Conservation (phyloP, 1,284 basidiomycete genomes). For the Vanrija sp. region DNA sequence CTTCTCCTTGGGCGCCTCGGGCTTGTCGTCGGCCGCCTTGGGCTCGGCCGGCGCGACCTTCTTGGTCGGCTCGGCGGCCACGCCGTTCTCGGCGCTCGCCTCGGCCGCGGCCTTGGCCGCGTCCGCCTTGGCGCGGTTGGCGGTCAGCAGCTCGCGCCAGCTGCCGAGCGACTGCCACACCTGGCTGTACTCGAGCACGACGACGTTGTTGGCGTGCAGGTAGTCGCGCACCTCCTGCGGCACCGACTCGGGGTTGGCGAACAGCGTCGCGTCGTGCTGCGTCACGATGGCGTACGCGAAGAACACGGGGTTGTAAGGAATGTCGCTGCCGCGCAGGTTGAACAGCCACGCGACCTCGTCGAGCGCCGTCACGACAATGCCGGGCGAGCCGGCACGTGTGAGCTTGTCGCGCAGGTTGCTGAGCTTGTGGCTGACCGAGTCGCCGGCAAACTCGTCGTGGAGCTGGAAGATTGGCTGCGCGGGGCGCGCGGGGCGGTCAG, state of each 20-base stretch:
- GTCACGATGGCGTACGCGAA: conserved; percentile 86
- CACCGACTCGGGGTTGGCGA: conserved; percentile 66
- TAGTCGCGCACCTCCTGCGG: conserved; percentile 58
- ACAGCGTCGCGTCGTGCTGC: conserved; percentile 63
- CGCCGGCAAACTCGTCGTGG: conserved; percentile 61
- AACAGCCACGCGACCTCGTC: conserved; percentile 93
- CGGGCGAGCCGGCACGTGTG: conserved; percentile 61
- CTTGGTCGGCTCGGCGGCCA: neutral
- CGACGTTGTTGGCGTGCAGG: conserved; percentile 59
- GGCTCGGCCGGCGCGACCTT: neutral
- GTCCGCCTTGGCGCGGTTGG: conserved; percentile 11
- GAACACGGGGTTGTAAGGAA: conserved; percentile 94
- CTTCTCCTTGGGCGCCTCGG: conserved; percentile 21
- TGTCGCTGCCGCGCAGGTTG: conserved; percentile 89
- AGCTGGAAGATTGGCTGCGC: conserved; percentile 67
- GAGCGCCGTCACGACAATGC: conserved; percentile 71
- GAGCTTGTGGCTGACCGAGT: conserved; percentile 66
- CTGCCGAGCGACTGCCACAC: conserved; percentile 54
- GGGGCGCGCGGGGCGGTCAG: conserved; percentile 62
- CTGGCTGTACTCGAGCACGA: conserved; percentile 65
- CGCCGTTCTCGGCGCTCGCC: neutral
- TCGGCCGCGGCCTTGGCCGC: conserved; percentile 7
- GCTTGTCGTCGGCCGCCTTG: neutral
- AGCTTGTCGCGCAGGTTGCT: conserved; percentile 63
- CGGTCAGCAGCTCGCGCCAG: conserved; percentile 20